A percentile compares a stretch with the other conserved stretches of the same genome.
phyloP scores from a whole-genome alignment of 1,139 yeast genomes.

The Taiozyma sp. region DNA sequence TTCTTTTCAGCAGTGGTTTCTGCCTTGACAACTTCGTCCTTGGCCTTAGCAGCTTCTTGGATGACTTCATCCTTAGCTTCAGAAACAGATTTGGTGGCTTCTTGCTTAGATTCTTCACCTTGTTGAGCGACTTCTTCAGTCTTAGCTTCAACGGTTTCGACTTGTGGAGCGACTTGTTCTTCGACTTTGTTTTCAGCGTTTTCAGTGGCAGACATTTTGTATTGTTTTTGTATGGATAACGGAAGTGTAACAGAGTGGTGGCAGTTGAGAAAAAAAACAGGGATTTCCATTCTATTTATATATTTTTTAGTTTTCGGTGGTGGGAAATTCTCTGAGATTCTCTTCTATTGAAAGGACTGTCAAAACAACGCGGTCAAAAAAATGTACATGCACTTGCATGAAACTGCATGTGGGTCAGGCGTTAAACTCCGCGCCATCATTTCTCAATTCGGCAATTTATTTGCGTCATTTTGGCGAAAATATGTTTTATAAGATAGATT shows the following conservation, averaged over 20 bases:
- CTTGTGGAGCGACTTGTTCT: constrained; percentile 6
- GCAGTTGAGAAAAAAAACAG: background rate
- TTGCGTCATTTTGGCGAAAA: background rate
- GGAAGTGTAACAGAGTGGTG: background rate
- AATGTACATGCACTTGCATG: background rate
- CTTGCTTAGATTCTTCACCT: constrained; percentile 6
- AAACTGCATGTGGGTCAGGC: background rate
- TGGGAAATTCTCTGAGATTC: background rate
- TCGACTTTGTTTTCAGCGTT: constrained; percentile 21
- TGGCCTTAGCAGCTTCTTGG: constrained; percentile 5
- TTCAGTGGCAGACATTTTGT: constrained; percentile 16
- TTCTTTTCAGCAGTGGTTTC: constrained; percentile 31
- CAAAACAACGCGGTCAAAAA: background rate
- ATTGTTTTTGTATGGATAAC: background rate
- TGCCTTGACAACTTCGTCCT: constrained; percentile 6
- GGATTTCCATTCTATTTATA: background rate
- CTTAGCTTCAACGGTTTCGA: background rate
- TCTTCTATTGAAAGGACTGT: background rate
- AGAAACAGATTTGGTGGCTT: constrained; percentile 12
- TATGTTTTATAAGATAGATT: background rate
- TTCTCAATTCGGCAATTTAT: background rate
- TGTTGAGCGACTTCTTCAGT: constrained; percentile 8
- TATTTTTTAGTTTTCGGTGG: background rate
- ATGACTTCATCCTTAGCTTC: constrained; percentile 11
- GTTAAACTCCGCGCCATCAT: background rate